Evolutionary conservation across 495 filamentous ascomycete genomes (phyloP).

Genomic region (Xylona heveae): DNA sequence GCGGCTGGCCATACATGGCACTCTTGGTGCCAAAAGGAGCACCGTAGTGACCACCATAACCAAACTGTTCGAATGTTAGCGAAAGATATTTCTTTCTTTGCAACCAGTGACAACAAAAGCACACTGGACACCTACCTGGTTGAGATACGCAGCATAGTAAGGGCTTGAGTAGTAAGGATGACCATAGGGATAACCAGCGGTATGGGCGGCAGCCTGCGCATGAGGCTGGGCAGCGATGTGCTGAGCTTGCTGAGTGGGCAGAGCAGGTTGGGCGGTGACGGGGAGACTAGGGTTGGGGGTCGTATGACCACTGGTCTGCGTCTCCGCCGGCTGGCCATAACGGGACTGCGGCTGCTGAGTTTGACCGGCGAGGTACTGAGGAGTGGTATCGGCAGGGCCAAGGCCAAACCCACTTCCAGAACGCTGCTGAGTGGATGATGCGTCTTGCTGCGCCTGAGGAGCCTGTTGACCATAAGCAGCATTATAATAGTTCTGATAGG

Average conservation of each 20-base stretch:
- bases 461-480: slow-evolving; percentile 48
- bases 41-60: slow-evolving; percentile 34
- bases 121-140: slow-evolving; percentile 25
- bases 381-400: slow-evolving; percentile 46
- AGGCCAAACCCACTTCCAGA: slow-evolving; percentile 56
- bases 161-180: slow-evolving; percentile 68
- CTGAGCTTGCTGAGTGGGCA: slow-evolving; percentile 30
- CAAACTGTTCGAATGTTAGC: slow-evolving; percentile 30
- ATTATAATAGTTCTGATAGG: slow-evolving; percentile 60
- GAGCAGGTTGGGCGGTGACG: slow-evolving; percentile 35
- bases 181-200: slow-evolving; percentile 35
- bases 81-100: not conserved
- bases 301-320: slow-evolving; percentile 66
- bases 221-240: slow-evolving; percentile 42
- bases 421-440: slow-evolving; percentile 42
- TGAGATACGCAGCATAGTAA: slow-evolving; percentile 64
- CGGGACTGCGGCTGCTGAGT: slow-evolving; percentile 35
- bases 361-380: slow-evolving; percentile 52
- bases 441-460: slow-evolving; percentile 48
- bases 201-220: slow-evolving; percentile 24
- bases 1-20: slow-evolving; percentile 61
- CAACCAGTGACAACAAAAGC: not conserved
- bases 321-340: slow-evolving; percentile 44
- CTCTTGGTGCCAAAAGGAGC: slow-evolving; percentile 31
- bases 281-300: slow-evolving; percentile 70